Evolutionary conservation across 2,329 filamentous ascomycete genomes (phyloP), one percentile per base, ranked within the genome.

Genomic region (Colletotrichum truncatum): DNA sequence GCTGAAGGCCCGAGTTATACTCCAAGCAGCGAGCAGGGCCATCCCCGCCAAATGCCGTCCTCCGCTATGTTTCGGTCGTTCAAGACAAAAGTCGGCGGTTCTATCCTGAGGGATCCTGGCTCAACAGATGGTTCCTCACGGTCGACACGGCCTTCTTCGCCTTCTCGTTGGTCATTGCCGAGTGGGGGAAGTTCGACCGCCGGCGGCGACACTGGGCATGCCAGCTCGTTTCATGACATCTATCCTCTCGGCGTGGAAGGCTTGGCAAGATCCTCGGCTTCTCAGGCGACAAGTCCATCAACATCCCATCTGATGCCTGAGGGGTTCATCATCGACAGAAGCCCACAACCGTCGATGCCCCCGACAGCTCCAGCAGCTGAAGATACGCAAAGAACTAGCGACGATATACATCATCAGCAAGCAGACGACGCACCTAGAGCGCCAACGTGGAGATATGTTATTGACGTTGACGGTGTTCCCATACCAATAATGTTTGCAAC

Each of bases 401-500:
- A 28, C 23, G 26, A 45, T 14, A 53, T 51, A 10, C 8, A n/a
- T 7, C 23, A 9, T 10, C 34, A 10, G 16, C 28, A 34, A 9
- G 7, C 16, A 4, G 30, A 25, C 11, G 23, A 23, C 30, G 21
- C 28, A 25, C 36, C 52, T 11, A 45, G 32, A 63, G 38, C 61
- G 4, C 49, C 45, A 16, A 32, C 55, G 6, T 45, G 60, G 12
- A 72, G 67, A 62, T 69, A 72, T 66, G 69, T 72, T 32, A 66
- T 70, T 8, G 70, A 70, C 45, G 57, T 70, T 26, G 70, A 76
- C 23, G 65, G 68, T 3, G 63, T 70, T 6, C 69, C 71, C 14
- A 68, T 73, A 34, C 71, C 60, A 62, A 73, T 71, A 59, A 77
- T 76, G 72, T 70, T 73, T 26, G 70, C 68, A 10, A 36, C 67